These are phyloP conservation scores for Phylloporus scabripes DNA, from an alignment of 768 basidiomycete genomes.

Conservation along the genomic window DNA sequence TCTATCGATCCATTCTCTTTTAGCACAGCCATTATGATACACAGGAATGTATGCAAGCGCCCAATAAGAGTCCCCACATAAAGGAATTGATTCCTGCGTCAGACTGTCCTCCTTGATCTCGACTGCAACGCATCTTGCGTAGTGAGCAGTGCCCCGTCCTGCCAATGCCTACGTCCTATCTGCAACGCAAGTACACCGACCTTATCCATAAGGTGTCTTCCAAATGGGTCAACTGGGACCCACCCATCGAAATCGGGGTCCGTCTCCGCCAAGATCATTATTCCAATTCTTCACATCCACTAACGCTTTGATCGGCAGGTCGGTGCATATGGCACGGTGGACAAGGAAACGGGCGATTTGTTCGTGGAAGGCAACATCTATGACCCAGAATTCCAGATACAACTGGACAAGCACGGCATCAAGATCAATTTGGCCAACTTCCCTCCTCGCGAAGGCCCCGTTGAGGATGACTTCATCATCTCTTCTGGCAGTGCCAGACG, in stretches of 20 bases:
- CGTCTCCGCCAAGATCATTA: neutral
- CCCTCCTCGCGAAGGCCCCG: constrained; percentile 11
- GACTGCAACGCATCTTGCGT: neutral
- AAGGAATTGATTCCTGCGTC: neutral
- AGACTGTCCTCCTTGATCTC: neutral
- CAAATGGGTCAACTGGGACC: constrained; percentile 38
- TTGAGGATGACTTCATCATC: constrained; percentile 24
- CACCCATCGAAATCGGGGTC: constrained; percentile 26
- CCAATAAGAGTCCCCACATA: neutral
- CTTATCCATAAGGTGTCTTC: constrained; percentile 28
- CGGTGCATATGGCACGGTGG: constrained; percentile 31
- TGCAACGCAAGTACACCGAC: constrained; percentile 33
- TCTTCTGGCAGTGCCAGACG: constrained; percentile 17
- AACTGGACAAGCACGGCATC: constrained; percentile 11
- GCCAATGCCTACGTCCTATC: constrained; percentile 3
- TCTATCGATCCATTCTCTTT: too few relatives aligned
- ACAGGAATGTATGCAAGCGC: too few relatives aligned
- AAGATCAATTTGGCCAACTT: constrained; percentile 14
- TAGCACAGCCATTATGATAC: too few relatives aligned
- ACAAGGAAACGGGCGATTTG: constrained; percentile 28
- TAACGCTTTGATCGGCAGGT: constrained; percentile 24
- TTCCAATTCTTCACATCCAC: neutral
- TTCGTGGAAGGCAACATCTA: constrained; percentile 33
- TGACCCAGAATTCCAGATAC: constrained; percentile 18
- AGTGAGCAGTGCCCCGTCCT: neutral